Conservation (phyloP, 371 early-diverging fungal genomes). For the Apophysomyces elegans region DNA sequence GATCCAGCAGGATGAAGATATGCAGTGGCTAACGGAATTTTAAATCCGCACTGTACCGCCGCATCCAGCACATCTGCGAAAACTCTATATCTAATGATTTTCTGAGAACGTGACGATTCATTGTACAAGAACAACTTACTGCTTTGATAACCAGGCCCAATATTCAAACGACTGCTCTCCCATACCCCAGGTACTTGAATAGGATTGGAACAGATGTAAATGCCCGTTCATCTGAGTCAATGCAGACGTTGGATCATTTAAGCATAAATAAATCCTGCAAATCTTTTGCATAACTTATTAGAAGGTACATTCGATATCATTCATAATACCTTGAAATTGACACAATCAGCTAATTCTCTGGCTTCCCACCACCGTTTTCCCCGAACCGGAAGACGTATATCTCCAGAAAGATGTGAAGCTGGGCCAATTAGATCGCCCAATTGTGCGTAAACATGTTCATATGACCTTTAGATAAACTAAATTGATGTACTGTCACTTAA, state of each 20-base stretch:
- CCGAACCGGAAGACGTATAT: conserved; percentile 45
- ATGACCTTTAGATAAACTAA: conserved; percentile 50
- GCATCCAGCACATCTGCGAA: conserved; percentile 81
- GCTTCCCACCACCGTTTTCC: conserved; percentile 70
- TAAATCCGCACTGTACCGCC: conserved; percentile 71
- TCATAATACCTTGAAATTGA: conserved; percentile 68
- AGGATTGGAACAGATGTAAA: conserved; percentile 61
- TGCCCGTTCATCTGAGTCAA: conserved; percentile 74
- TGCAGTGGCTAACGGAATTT: conserved; percentile 62
- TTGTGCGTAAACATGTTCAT: conserved; percentile 71
- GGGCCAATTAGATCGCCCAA: conserved; percentile 70
- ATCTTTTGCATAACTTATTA: conserved; percentile 47
- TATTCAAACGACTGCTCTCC: conserved; percentile 76
- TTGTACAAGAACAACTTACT: conserved; percentile 44
- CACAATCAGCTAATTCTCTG: conserved; percentile 65
- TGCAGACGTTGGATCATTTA: conserved; percentile 70
- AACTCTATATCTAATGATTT: conserved; percentile 53
- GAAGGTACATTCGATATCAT: not conserved
- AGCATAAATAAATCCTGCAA: conserved; percentile 70
- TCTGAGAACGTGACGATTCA: not conserved
- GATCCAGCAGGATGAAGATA: conserved; percentile 27
- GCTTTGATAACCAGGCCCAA: conserved; percentile 84
- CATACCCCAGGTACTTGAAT: conserved; percentile 59
- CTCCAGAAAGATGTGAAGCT: conserved; percentile 48
- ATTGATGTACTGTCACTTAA: not conserved